These are phyloP conservation scores for Ceratobasidium sp. DNA, from an alignment of 1,284 basidiomycete genomes.

Conservation along the genomic window DNA sequence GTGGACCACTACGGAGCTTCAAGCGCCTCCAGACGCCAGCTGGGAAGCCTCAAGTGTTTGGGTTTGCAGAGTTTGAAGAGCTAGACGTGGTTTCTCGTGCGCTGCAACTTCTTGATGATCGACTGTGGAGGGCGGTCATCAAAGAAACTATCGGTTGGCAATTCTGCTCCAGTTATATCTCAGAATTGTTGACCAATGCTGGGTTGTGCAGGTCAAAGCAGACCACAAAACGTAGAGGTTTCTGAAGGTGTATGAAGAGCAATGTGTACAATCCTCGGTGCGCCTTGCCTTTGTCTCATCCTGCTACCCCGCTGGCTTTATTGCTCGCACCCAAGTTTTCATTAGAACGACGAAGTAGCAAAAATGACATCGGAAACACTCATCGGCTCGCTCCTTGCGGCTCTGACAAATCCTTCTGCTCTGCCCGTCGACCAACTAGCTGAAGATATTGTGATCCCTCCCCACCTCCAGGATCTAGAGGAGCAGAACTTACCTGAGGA, in stretches of 20 bases:
- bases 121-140: conserved; percentile 89
- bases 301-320: too few species aligned
- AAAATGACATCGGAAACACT: conserved; percentile 60
- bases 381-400: conserved; percentile 55
- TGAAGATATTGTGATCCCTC: conserved; percentile 75
- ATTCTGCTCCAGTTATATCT: conserved; percentile 57
- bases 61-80: conserved; percentile 92
- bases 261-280: conserved; percentile 84
- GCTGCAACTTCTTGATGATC: conserved; percentile 81
- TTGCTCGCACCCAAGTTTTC: too few species aligned
- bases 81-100: conserved; percentile 89
- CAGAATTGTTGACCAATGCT: background rate
- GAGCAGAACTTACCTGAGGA: conserved; percentile 95
- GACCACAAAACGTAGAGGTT: conserved; percentile 93
- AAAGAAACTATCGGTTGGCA: conserved; percentile 83
- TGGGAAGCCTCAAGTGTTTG: conserved; percentile 94
- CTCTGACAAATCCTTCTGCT: conserved; percentile 60
- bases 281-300: conserved; percentile 52
- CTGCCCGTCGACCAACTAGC: conserved; percentile 73
- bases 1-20: conserved; percentile 87
- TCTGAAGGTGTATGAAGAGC: conserved; percentile 84
- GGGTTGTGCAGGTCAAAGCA: conserved; percentile 78
- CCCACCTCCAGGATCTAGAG: conserved; percentile 93
- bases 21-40: conserved; percentile 90
- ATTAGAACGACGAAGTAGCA: conserved; percentile 74